Evolutionary conservation across 306 rosid species (phyloP).

Genomic region (Biancaea sappan): DNA sequence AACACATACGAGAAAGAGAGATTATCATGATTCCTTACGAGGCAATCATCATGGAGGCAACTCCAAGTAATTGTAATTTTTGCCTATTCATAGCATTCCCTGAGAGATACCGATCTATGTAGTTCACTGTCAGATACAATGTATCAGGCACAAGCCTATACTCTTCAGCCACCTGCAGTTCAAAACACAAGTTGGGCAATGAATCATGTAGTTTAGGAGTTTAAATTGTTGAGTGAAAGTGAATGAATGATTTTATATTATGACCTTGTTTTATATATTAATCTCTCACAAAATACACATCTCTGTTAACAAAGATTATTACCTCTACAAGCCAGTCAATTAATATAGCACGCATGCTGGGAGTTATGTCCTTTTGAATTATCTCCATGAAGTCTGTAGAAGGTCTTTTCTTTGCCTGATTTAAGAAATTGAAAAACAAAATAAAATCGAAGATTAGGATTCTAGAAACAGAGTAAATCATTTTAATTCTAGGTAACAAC

Average conservation of each 20-base stretch:
- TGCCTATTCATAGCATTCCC: slow-evolving; percentile 90
- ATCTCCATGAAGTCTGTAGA: slow-evolving; percentile 82
- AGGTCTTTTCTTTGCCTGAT: slow-evolving; percentile 88
- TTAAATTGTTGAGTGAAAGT: too few relatives aligned
- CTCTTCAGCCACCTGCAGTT: slow-evolving; percentile 92
- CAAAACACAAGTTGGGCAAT: slow-evolving; percentile 26
- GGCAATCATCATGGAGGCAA: slow-evolving; percentile 99
- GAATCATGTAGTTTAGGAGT: too few relatives aligned
- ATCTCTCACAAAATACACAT: neutral
- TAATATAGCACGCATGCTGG: slow-evolving; percentile 87
- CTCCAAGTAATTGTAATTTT: slow-evolving; percentile 85
- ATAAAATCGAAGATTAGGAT: neutral
- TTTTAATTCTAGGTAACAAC: neutral
- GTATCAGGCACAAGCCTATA: slow-evolving; percentile 97
- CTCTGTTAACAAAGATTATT: neutral
- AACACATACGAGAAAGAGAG: neutral
- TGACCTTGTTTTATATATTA: neutral
- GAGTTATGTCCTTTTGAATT: slow-evolving; percentile 78
- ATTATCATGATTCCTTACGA: slow-evolving; percentile 62
- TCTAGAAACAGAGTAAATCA: neutral
- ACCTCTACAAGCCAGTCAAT: slow-evolving; percentile 99
- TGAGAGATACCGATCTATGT: slow-evolving; percentile 89
- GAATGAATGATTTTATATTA: too few relatives aligned
- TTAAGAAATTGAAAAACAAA: slow-evolving; percentile 28
- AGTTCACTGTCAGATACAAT: slow-evolving; percentile 86